Evolutionary conservation across 2,329 filamentous ascomycete genomes (phyloP), one percentile per base, ranked within the genome.

Genomic region (Neospermospora avenae): DNA sequence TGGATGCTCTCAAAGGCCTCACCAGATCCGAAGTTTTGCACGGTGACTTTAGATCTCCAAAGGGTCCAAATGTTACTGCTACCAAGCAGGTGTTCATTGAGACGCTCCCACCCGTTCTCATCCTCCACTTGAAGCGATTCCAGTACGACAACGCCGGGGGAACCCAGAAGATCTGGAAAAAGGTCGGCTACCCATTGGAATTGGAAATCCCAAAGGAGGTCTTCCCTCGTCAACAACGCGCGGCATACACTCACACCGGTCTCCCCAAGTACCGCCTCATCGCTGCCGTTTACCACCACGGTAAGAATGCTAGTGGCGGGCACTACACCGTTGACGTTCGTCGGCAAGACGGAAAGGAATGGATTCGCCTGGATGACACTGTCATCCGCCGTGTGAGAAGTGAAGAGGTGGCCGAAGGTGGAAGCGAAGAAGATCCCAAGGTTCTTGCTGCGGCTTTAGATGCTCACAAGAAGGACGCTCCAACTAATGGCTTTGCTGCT

Each of bases 291-390:
- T 99, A 99, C 73, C 95, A 99, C 71, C 95, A 99, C 69, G 95
- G 95, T 62, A 97, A 96, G 79, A 96, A 96, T 69, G 95, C 95
- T 37, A 96, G 90, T 65, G 93, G 91, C 55, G 95, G 95, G 3
- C 95, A 99, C 74, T 99, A 99, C 75, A 99, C 95, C 1, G 93
- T 96, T n/a, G 95, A 99, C 74, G 89, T 97, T 42, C 86, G 93
- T 60, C 88, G 95, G 55, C 93, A 98, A 74, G 95, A 99, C 72
- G 91, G 89, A n/a, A 85, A 85, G 22, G 93, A 97, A 74, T 99
- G 95, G 95, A 89, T 99, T 59, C 90, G 93, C 57, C 85, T 99
- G 67, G 95, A 99, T 70, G 95, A 99, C 73, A 99, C 95, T 0
- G 78, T 91, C 61, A 92, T 99, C 65, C 86, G 90, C 63, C 88